phyloP scores from a whole-genome alignment of 495 filamentous ascomycete species.

The Neurospora sp. region DNA sequence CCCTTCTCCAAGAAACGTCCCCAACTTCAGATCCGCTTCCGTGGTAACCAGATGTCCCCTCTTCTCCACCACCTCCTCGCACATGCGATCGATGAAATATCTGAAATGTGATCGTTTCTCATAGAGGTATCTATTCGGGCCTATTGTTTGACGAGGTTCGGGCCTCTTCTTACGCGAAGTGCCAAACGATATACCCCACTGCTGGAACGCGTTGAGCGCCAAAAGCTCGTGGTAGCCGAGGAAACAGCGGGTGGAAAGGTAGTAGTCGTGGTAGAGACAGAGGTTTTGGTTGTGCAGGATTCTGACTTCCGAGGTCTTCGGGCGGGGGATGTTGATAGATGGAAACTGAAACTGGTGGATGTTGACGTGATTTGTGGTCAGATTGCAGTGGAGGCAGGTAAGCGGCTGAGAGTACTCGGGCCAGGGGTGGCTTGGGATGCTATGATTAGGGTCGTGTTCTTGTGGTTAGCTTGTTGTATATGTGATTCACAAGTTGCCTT shows the following conservation, averaged over 20 bases:
- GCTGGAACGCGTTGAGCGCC: background rate
- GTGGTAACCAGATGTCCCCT: background rate
- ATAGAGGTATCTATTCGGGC: background rate
- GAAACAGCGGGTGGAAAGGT: background rate
- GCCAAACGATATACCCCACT: background rate
- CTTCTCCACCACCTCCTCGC: constrained; percentile 2
- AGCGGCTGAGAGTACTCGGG: background rate
- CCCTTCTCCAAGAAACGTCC: constrained; percentile 2
- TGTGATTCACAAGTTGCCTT: background rate
- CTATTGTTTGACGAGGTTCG: background rate
- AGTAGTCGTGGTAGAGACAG: background rate
- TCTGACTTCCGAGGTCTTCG: background rate
- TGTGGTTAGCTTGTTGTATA: background rate
- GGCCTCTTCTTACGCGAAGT: background rate
- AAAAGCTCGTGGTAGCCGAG: background rate
- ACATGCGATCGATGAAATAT: background rate
- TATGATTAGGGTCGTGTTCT: background rate
- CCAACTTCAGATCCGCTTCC: background rate
- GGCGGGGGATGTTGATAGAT: background rate
- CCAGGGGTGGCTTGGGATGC: background rate
- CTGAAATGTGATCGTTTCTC: background rate
- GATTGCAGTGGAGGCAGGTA: background rate
- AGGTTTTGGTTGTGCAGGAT: background rate
- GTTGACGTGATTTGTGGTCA: background rate
- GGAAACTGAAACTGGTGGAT: background rate